These are phyloP conservation scores for Begonia masoniana DNA, from an alignment of 306 rosid genomes.

Conservation along the genomic window DNA sequence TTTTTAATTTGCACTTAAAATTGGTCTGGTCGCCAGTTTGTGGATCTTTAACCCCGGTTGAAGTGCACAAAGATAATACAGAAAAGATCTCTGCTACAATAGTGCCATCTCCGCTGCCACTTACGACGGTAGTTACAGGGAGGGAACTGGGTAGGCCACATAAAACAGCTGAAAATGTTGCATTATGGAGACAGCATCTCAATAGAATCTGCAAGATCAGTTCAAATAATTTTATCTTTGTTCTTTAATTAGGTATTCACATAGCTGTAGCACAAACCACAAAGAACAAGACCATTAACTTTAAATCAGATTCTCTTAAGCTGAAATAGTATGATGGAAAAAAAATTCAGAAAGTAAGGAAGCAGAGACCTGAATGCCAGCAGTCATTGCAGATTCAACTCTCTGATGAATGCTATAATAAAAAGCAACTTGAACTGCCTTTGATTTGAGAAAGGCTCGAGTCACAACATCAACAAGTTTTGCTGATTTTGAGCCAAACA, in stretches of 20 bases:
- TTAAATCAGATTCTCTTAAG: no score
- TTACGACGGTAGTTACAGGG: slow-evolving; percentile 81
- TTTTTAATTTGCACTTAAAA: slow-evolving; percentile 39
- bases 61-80: slow-evolving; percentile 45
- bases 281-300: no score
- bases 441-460: slow-evolving; percentile 61
- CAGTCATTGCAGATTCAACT: slow-evolving; percentile 56
- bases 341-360: not conserved
- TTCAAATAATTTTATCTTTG: slow-evolving; percentile 5
- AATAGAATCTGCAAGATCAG: slow-evolving; percentile 54
- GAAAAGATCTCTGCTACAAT: slow-evolving; percentile 72
- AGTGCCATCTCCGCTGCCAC: slow-evolving; percentile 93
- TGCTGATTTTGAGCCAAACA: slow-evolving; percentile 41
- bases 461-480: slow-evolving; percentile 62
- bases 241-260: not conserved
- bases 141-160: slow-evolving; percentile 87
- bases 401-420: slow-evolving; percentile 81
- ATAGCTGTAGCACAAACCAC: not conserved
- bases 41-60: slow-evolving; percentile 45
- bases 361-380: slow-evolving; percentile 65
- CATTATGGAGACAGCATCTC: slow-evolving; percentile 65
- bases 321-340: no score
- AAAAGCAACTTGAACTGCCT: slow-evolving; percentile 71
- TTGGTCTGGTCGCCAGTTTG: slow-evolving; percentile 43
- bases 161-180: slow-evolving; percentile 58